Conservation (phyloP, 148 eudicot species). For the Vaccinium corymbosum region DNA sequence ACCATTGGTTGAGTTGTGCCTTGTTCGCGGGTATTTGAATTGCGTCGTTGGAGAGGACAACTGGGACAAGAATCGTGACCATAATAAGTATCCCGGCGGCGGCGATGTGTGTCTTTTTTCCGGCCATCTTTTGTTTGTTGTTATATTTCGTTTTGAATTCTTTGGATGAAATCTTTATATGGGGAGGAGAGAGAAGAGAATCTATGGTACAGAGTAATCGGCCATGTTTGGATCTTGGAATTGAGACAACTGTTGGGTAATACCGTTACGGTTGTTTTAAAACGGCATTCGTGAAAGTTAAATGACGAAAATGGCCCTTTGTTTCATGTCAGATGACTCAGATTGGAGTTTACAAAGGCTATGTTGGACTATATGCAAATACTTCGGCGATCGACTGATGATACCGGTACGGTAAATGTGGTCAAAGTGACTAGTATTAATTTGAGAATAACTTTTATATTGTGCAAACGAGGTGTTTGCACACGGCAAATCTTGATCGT, state of each 20-base stretch:
- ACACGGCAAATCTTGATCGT: no score
- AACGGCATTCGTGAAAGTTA: not conserved
- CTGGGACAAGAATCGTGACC: conserved; percentile 6
- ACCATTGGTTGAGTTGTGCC: conserved; percentile 37
- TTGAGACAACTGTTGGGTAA: not conserved
- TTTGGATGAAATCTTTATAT: not conserved
- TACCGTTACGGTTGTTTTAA: not conserved
- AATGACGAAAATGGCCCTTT: not conserved
- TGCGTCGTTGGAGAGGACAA: conserved; percentile 14
- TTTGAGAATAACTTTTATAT: no score
- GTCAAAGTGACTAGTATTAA: no score
- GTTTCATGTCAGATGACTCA: not conserved
- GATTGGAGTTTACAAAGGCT: not conserved
- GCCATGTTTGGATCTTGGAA: not conserved
- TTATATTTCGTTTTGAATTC: not conserved
- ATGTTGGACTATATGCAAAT: no score
- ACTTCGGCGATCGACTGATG: no score
- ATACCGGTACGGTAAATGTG: no score
- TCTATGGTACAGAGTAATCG: not conserved
- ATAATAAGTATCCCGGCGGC: not conserved
- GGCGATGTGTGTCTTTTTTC: not conserved
- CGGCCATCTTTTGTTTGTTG: not conserved
- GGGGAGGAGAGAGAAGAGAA: not conserved
- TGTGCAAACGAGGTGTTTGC: no score
- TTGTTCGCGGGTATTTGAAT: conserved; percentile 29